A percentile compares a stretch with the other conserved stretches of the same genome.
Conservation (phyloP, 2,329 filamentous ascomycete species). For the Aspergillus pseudoviridinutans region DNA sequence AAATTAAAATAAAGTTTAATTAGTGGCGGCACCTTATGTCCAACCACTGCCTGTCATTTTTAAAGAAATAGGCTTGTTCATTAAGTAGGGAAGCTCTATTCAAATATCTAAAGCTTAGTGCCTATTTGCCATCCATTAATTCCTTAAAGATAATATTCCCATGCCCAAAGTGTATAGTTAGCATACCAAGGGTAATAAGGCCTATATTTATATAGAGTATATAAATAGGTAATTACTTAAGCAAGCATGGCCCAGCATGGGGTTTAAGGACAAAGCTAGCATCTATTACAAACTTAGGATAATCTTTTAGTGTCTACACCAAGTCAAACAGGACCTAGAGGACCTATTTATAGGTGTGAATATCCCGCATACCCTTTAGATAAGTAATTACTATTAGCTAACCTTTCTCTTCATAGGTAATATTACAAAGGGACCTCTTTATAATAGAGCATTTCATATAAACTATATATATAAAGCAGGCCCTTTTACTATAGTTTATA, state of each 20-base stretch:
- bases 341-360: conserved; percentile 21
- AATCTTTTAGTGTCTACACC: conserved; percentile 16
- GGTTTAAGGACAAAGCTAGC: conserved; percentile 3
- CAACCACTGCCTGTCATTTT: conserved; percentile 25
- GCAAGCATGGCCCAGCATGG: conserved; percentile 21
- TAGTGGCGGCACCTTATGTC: conserved; percentile 3
- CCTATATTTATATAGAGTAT: conserved; percentile 34
- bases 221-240: conserved; percentile 24
- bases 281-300: conserved; percentile 16
- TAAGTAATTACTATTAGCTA: not conserved
- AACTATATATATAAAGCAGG: conserved; percentile 8
- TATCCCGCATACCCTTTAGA: not conserved
- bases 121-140: conserved; percentile 24
- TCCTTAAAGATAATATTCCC: conserved; percentile 23
- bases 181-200: conserved; percentile 16
- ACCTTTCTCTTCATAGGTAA: conserved; percentile 12
- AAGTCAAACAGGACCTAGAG: conserved; percentile 15
- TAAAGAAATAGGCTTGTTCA: conserved; percentile 26
- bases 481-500: conserved; percentile 19
- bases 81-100: conserved; percentile 29
- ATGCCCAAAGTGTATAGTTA: conserved; percentile 39
- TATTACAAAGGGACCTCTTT: conserved; percentile 9
- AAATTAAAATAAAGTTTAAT: conserved; percentile 10
- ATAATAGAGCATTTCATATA: conserved; percentile 19
- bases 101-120: conserved; percentile 27